These are phyloP conservation scores for Erysiphe pulchra DNA, from an alignment of 2,329 filamentous ascomycete genomes.

Conservation along the genomic window DNA sequence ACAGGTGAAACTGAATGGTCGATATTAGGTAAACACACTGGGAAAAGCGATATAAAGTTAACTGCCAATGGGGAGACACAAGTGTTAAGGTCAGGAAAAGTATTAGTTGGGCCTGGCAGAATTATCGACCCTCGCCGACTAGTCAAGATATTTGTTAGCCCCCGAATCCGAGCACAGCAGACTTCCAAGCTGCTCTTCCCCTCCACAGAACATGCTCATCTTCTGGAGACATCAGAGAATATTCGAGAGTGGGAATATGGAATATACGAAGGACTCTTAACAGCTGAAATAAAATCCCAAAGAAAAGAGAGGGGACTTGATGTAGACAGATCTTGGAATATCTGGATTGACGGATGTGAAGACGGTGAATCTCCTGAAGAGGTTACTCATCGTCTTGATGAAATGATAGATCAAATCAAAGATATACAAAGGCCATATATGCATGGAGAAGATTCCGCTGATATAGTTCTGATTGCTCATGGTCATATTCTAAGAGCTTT, in stretches of 20 bases:
- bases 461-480: slow-evolving; percentile 23
- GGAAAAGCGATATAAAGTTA: slow-evolving; percentile 17
- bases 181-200: slow-evolving; percentile 22
- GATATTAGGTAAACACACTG: slow-evolving; percentile 20
- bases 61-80: slow-evolving; percentile 17
- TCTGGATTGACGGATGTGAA: slow-evolving; percentile 26
- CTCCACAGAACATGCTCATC: slow-evolving; percentile 4
- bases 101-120: slow-evolving; percentile 20
- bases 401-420: slow-evolving; percentile 22
- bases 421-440: slow-evolving; percentile 21
- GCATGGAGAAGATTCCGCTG: slow-evolving; percentile 17
- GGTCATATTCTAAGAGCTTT: slow-evolving; percentile 24
- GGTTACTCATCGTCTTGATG: slow-evolving; percentile 21
- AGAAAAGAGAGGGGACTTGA: slow-evolving; percentile 19
- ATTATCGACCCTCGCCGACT: slow-evolving; percentile 22
- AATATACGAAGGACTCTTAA: slow-evolving; percentile 21
- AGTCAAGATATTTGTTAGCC: slow-evolving; percentile 20
- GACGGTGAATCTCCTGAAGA: slow-evolving; percentile 22
- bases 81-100: slow-evolving; percentile 17
- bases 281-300: slow-evolving; percentile 17
- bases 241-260: slow-evolving; percentile 27
- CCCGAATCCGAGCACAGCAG: slow-evolving; percentile 19
- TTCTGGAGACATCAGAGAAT: slow-evolving; percentile 16
- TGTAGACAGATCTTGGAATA: slow-evolving; percentile 21
- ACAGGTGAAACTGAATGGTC: slow-evolving; percentile 22